Evolutionary conservation across 2,329 filamentous ascomycete species (phyloP).

Genomic region (Zymoseptoria crescenta): DNA sequence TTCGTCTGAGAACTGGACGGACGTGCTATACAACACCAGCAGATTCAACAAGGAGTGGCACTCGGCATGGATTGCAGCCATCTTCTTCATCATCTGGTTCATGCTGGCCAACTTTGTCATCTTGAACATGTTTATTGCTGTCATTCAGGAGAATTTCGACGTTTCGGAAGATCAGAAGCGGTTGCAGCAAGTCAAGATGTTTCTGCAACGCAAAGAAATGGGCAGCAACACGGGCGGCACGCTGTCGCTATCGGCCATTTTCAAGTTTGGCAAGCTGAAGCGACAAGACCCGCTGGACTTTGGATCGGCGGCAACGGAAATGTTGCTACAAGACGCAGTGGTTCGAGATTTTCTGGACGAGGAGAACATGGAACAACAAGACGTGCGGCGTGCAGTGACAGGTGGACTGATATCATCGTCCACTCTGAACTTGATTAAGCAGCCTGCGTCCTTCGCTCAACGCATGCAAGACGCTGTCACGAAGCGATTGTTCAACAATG

Average conservation of each 20-base stretch:
- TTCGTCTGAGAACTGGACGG: slow-evolving; percentile 94
- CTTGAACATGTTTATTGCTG: slow-evolving; percentile 99
- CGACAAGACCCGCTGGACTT: slow-evolving; percentile 82
- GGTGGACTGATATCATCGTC: slow-evolving; percentile 8
- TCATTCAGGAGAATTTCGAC: slow-evolving; percentile 99
- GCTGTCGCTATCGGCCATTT: slow-evolving; percentile 60
- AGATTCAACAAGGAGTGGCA: slow-evolving; percentile 54
- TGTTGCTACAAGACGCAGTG: slow-evolving; percentile 92
- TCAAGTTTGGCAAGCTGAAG: slow-evolving; percentile 55
- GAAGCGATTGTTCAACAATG: slow-evolving; percentile 37
- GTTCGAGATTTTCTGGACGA: slow-evolving; percentile 92
- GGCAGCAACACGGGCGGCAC: slow-evolving; percentile 59
- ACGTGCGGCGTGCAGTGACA: slow-evolving; percentile 13
- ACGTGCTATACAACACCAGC: slow-evolving; percentile 75
- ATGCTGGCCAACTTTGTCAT: slow-evolving; percentile 92
- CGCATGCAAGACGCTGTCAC: slow-evolving; percentile 19
- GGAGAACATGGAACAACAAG: slow-evolving; percentile 34
- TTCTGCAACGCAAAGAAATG: slow-evolving; percentile 83
- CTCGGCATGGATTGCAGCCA: slow-evolving; percentile 86
- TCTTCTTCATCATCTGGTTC: slow-evolving; percentile 92
- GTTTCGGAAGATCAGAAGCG: slow-evolving; percentile 98
- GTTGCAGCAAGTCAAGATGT: slow-evolving; percentile 89
- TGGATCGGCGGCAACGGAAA: slow-evolving; percentile 84
- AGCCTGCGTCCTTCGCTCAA: slow-evolving; percentile 17
- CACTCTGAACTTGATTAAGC: slow-evolving; percentile 11